phyloP scores from a whole-genome alignment of 768 basidiomycete genomes.

The button mushroom (Agaricus bisporus) region DNA sequence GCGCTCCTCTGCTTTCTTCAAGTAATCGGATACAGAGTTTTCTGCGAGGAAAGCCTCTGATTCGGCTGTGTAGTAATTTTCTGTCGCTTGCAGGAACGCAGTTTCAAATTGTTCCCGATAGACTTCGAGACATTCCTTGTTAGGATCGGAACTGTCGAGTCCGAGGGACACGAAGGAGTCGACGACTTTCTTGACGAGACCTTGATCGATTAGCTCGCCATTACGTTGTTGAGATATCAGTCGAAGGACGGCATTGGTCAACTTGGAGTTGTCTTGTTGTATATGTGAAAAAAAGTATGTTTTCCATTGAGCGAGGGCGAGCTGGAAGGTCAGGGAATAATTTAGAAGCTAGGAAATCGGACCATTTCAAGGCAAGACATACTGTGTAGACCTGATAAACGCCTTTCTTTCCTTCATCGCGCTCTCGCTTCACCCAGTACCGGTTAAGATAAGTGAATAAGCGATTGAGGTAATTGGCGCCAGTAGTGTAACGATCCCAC shows the following conservation, averaged over 20 bases:
- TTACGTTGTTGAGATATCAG: conserved; percentile 92
- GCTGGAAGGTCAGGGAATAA: conserved; percentile 33
- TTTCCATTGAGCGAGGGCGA: conserved; percentile 96
- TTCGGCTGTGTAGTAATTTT: conserved; percentile 90
- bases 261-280: conserved; percentile 73
- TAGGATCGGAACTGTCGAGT: conserved; percentile 84
- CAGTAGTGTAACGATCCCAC: conserved; percentile 97
- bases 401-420: conserved; percentile 94
- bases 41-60: conserved; percentile 88
- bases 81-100: conserved; percentile 85
- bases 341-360: not conserved
- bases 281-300: conserved; percentile 83
- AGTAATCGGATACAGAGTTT: conserved; percentile 92
- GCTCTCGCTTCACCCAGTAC: conserved; percentile 98
- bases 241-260: conserved; percentile 81
- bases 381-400: conserved; percentile 97
- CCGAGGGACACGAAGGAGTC: conserved; percentile 98
- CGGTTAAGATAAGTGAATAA: conserved; percentile 97
- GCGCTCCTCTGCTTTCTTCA: conserved; percentile 94
- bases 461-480: conserved; percentile 95
- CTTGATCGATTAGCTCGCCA: conserved; percentile 92
- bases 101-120: conserved; percentile 91
- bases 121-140: conserved; percentile 92
- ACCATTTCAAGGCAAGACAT: conserved; percentile 19
- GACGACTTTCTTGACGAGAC: conserved; percentile 94